phyloP scores from a whole-genome alignment of 163 green algal species.

The Scenedesmus sp. region DNA sequence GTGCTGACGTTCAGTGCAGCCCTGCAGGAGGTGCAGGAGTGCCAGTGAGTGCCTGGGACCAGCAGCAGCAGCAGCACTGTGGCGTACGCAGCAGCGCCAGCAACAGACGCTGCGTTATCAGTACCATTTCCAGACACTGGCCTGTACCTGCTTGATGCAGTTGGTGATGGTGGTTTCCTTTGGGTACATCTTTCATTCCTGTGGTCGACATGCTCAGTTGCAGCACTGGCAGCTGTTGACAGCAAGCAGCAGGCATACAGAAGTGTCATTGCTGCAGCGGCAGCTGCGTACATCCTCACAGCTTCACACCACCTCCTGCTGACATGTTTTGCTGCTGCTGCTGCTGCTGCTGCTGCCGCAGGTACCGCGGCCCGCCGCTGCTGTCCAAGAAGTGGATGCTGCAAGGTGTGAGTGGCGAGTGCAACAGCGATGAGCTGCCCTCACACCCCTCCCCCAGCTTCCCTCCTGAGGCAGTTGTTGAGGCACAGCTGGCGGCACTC shows the following conservation, averaged over 20 bases:
- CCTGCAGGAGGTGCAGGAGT: conserved; percentile 44
- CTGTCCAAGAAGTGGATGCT: conserved; percentile 51
- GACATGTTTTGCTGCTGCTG: neutral
- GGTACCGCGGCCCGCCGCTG: conserved; percentile 48
- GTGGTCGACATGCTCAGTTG: neutral
- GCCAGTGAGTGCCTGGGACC: conserved; percentile 37
- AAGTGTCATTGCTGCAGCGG: neutral
- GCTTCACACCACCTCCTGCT: neutral
- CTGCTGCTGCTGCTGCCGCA: neutral
- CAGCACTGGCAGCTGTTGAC: neutral
- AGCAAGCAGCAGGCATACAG: neutral
- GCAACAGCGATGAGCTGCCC: conserved; percentile 47
- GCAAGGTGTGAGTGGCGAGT: conserved; percentile 34
- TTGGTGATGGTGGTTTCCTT: neutral
- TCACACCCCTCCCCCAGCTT: conserved; percentile 43
- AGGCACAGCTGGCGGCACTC: conserved; percentile 50
- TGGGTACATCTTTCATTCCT: too few relatives aligned
- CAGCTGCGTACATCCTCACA: neutral
- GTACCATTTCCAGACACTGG: neutral
- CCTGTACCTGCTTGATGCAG: neutral
- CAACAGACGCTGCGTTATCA: neutral
- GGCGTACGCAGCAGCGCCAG: neutral
- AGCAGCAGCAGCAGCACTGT: neutral
- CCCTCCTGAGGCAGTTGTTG: conserved; percentile 45
- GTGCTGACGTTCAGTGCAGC: conserved; percentile 44